These are phyloP conservation scores for Fusarium albosuccineum DNA, from an alignment of 2,329 filamentous ascomycete species.

Conservation along the genomic window DNA sequence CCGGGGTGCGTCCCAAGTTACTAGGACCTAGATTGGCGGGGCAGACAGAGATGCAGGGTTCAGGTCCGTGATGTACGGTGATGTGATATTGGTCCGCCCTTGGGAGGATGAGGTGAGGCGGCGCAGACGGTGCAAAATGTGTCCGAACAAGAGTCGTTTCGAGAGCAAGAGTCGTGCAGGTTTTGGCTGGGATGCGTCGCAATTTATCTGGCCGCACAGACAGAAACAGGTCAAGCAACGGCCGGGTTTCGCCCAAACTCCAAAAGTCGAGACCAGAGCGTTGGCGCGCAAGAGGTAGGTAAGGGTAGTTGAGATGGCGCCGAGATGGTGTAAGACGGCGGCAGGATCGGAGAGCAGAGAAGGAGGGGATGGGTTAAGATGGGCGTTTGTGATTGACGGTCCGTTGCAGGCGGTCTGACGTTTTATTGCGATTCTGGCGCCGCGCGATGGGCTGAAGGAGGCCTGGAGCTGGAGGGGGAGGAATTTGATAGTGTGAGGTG, in stretches of 20 bases:
- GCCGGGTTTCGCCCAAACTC: slow-evolving; percentile 8
- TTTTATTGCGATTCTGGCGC: slow-evolving; percentile 44
- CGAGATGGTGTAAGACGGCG: slow-evolving; percentile 32
- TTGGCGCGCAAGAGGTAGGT: not conserved
- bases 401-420: slow-evolving; percentile 44
- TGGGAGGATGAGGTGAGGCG: slow-evolving; percentile 30
- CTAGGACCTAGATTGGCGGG: slow-evolving; percentile 24
- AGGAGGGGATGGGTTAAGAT: slow-evolving; percentile 28
- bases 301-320: slow-evolving; percentile 13
- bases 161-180: not conserved
- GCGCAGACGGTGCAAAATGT: not conserved
- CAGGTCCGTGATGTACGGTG: slow-evolving; percentile 36
- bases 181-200: slow-evolving; percentile 19
- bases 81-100: slow-evolving; percentile 30
- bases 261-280: slow-evolving; percentile 4
- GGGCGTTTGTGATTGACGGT: slow-evolving; percentile 28
- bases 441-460: slow-evolving; percentile 34
- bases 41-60: slow-evolving; percentile 36
- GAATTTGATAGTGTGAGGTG: slow-evolving; percentile 27
- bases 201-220: slow-evolving; percentile 33
- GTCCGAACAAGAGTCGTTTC: not conserved
- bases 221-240: slow-evolving; percentile 3
- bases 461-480: slow-evolving; percentile 31
- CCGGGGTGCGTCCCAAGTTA: slow-evolving; percentile 21
- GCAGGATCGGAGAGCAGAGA: slow-evolving; percentile 34